Percentiles rank a stretch among this genome's conserved stretches.
phyloP scores from a whole-genome alignment of 148 eudicot genomes.

The Rhododendron vialii region DNA sequence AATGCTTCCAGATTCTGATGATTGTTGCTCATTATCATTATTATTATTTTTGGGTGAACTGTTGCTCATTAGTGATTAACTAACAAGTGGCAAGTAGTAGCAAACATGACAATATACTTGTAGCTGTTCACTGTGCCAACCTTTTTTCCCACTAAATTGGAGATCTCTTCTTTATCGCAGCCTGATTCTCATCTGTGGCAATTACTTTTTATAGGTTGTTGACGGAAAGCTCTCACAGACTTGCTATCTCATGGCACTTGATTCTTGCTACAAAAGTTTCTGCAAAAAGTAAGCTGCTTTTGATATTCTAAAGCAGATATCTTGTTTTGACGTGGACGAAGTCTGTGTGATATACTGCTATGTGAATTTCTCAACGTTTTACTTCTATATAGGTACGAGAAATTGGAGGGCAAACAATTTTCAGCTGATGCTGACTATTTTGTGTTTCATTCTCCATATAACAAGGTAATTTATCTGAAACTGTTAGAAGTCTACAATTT shows the following conservation, averaged over 20 bases:
- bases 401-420: conserved; percentile 76
- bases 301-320: background rate
- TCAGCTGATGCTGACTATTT: conserved; percentile 70
- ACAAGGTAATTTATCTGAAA: conserved; percentile 55
- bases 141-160: background rate
- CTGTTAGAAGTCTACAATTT: background rate
- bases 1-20: background rate
- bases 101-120: background rate
- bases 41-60: background rate
- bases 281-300: conserved; percentile 62
- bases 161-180: background rate
- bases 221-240: conserved; percentile 99
- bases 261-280: conserved; percentile 76
- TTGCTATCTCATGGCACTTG: conserved; percentile 96
- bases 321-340: background rate
- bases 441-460: conserved; percentile 96
- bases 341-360: background rate
- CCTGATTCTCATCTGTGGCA: conserved; percentile 8
- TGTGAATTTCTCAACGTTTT: conserved; percentile 6
- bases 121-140: background rate
- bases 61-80: background rate
- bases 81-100: background rate
- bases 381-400: conserved; percentile 60
- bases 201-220: conserved; percentile 56
- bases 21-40: background rate